Evolutionary conservation across 371 early-diverging fungal species (phyloP), one percentile per base, ranked within the genome.

Genomic region (Zychaea mexicana): DNA sequence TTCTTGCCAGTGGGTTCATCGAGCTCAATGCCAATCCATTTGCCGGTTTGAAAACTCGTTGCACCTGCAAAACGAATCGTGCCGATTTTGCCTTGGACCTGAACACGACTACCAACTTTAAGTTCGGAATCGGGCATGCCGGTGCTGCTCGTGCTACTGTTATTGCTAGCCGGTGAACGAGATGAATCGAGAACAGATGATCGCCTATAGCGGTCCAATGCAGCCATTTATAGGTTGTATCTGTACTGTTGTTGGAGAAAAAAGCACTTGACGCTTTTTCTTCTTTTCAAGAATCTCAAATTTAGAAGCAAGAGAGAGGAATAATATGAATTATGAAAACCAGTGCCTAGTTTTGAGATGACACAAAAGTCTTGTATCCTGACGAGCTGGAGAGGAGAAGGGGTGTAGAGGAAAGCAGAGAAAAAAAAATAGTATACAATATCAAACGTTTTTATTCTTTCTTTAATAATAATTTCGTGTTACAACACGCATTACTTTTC

Each of bases 21-120:
- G 17, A 93, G 77, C 53, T 91, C 92, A 36, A 94, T 77, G 39
- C 95, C 94, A 57, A 88, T 85, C 94, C 94, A 95, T 72, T 81
- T 83, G 12, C 94, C 95, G 2, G 86, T 71, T 27, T 87, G 83
- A 64, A 95, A 93, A 7, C 84, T 71, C 4, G 93, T 92, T 19
- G 81, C 75, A 8, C 94, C 94, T n/a, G 83, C 69, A 70, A 81
- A 92, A 12, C 89, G 87, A 52, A 94, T 81, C 5, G 79, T 79
- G 32, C 91, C 89, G 64, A 72, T 62, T 59, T 82, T 84, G 5
- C 90, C 90, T 62, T 90, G 86, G 52, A 85, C 89, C 54, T 83
- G 83, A 47, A 83, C 85, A 38, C 86, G 84, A n/a, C 72, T 63
- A 49, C 85, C 85, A 58, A 84, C 60, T 24, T 52, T 53, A 15